phyloP scores from a whole-genome alignment of 768 basidiomycete species.

The Boletellus sp. region DNA sequence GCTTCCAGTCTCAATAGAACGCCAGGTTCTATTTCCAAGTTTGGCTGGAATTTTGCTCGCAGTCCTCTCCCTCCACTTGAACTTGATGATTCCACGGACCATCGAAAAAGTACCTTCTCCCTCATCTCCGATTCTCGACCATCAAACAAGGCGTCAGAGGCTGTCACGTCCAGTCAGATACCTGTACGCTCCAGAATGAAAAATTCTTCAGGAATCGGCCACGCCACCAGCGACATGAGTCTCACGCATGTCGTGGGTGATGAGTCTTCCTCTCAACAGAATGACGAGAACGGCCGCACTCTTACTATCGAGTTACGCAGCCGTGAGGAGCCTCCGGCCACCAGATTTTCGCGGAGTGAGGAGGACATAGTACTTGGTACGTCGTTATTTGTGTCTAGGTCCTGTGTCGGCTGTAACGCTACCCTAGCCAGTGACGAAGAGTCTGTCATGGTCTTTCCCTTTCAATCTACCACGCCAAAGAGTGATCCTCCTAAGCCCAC shows the following conservation, averaged over 20 bases:
- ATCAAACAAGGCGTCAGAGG: conserved; percentile 23
- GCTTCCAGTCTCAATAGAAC: conserved; percentile 12
- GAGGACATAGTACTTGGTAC: conserved; percentile 21
- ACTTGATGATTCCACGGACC: conserved; percentile 25
- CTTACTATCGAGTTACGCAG: conserved; percentile 28
- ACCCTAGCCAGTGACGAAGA: conserved; percentile 39
- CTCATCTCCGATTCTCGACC: conserved; percentile 26
- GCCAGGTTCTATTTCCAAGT: conserved; percentile 26
- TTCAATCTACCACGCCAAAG: conserved; percentile 28
- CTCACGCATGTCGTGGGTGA: conserved; percentile 22
- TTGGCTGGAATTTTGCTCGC: conserved; percentile 41
- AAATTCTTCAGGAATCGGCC: conserved; percentile 15
- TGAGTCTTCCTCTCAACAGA: conserved; percentile 22
- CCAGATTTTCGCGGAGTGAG: conserved; percentile 8
- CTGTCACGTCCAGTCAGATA: conserved; percentile 37
- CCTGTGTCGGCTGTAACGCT: neutral
- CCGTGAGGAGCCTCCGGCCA: conserved; percentile 20
- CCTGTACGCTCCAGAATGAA: conserved; percentile 43
- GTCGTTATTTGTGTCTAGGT: neutral
- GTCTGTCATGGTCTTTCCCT: conserved; percentile 18
- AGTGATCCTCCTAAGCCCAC: conserved; percentile 14
- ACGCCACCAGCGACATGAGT: conserved; percentile 19
- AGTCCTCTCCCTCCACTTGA: conserved; percentile 40
- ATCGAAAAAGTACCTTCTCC: conserved; percentile 17
- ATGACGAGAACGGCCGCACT: conserved; percentile 25